Evolutionary conservation across 139 green algal species (phyloP).

Genomic region (Chlorella ohadii): DNA sequence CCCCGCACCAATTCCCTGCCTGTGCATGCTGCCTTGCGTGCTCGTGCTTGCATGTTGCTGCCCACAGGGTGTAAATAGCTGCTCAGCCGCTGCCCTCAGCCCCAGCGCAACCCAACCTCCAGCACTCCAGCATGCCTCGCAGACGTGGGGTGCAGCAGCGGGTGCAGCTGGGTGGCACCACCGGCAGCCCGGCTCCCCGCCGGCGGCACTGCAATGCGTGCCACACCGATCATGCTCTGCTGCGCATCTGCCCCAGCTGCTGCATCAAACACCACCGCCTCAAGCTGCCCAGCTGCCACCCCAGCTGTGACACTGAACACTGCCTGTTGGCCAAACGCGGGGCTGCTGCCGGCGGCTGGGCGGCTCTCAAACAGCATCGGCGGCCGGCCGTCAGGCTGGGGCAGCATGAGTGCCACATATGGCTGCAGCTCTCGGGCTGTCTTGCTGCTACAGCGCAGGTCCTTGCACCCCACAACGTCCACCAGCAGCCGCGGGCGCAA

Average conservation of each 20-base stretch:
- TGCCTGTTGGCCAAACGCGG: too few species aligned
- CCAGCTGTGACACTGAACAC: too few species aligned
- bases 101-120: not conserved
- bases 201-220: not conserved
- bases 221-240: not conserved
- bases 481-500: not conserved
- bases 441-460: not conserved
- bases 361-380: not conserved
- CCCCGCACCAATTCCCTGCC: too few species aligned
- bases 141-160: not conserved
- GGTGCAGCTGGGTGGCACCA: not conserved
- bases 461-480: not conserved
- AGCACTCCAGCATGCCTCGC: not conserved
- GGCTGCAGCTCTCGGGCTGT: not conserved
- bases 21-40: too few species aligned
- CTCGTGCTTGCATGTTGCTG: too few species aligned
- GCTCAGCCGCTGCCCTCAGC: not conserved
- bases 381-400: not conserved
- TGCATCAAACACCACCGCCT: slow-evolving; percentile 5
- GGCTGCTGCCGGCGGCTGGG: not conserved
- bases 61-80: too few species aligned
- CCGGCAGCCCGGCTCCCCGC: not conserved
- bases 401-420: not conserved
- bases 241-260: not conserved
- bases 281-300: not conserved